Conservation (phyloP, 257 asterid species). For the Solanum rostratum region DNA sequence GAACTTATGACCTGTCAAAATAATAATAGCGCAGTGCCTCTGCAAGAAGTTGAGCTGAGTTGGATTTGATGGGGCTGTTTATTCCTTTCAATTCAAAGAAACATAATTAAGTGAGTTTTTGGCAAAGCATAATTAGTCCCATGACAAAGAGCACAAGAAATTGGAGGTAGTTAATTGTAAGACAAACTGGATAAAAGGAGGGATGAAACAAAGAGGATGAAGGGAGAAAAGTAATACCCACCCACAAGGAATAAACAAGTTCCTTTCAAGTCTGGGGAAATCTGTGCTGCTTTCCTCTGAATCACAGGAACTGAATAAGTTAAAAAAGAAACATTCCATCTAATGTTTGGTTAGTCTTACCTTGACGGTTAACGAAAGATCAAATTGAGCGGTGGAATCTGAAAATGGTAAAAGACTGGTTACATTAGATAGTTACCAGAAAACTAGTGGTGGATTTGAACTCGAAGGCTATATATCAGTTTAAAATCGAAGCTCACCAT, state of each 20-base stretch:
- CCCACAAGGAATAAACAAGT: conserved; percentile 81
- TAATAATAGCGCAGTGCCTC: conserved; percentile 69
- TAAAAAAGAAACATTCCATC: neutral
- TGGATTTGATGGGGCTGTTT: conserved; percentile 55
- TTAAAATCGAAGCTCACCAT: neutral
- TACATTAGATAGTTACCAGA: too few species aligned
- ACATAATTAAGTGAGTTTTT: neutral
- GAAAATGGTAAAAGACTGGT: neutral
- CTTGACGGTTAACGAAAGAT: conserved; percentile 40
- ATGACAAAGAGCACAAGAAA: too few species aligned
- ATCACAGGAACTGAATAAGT: conserved; percentile 22
- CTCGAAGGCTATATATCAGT: too few species aligned
- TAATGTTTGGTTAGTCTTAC: conserved; percentile 17
- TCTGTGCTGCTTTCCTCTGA: conserved; percentile 62
- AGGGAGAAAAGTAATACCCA: conserved; percentile 19
- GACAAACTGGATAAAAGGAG: neutral
- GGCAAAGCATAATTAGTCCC: neutral
- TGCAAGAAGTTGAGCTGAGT: conserved; percentile 65
- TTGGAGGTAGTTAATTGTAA: neutral
- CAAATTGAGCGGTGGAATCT: conserved; percentile 14
- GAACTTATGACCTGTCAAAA: conserved; percentile 56
- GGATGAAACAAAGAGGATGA: neutral
- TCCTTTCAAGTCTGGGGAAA: conserved; percentile 67
- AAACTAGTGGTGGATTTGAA: too few species aligned
- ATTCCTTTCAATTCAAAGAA: conserved; percentile 35